Evolutionary conservation across 768 basidiomycete species (phyloP).

Genomic region (Amanita muscaria): DNA sequence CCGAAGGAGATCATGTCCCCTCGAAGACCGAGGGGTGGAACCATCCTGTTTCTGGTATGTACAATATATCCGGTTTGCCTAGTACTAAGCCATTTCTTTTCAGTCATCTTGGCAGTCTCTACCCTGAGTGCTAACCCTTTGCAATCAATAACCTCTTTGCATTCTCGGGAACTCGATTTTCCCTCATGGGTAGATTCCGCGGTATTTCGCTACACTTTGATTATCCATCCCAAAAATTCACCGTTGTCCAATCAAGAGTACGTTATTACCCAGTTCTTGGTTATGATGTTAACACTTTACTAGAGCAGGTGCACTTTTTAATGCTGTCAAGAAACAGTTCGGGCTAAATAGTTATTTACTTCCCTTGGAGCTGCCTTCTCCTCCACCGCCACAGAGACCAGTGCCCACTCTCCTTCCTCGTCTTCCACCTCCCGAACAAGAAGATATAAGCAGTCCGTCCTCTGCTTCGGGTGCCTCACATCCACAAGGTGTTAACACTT

Average conservation of each 20-base stretch:
- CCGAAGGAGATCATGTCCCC: constrained; percentile 70
- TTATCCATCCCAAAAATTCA: constrained; percentile 66
- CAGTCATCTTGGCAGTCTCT: constrained; percentile 77
- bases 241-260: constrained; percentile 74
- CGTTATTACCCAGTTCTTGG: constrained; percentile 22
- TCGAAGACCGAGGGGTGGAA: constrained; percentile 75
- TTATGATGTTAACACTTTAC: constrained; percentile 7
- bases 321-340: constrained; percentile 83
- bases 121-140: constrained; percentile 76
- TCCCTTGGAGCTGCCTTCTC: constrained; percentile 48
- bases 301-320: constrained; percentile 72
- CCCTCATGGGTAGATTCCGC: constrained; percentile 77
- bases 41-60: constrained; percentile 73
- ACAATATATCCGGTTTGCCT: constrained; percentile 5
- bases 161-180: constrained; percentile 55
- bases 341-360: constrained; percentile 73
- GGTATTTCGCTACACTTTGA: constrained; percentile 63
- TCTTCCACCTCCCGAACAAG: constrained; percentile 36
- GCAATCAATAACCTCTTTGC: constrained; percentile 69
- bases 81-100: constrained; percentile 5
- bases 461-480: constrained; percentile 13
- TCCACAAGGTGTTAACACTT: constrained; percentile 25
- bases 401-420: constrained; percentile 60
- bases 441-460: constrained; percentile 13
- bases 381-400: constrained; percentile 57